Evolutionary conservation across 768 basidiomycete genomes (phyloP).

Genomic region (Tephrocybe sp.): DNA sequence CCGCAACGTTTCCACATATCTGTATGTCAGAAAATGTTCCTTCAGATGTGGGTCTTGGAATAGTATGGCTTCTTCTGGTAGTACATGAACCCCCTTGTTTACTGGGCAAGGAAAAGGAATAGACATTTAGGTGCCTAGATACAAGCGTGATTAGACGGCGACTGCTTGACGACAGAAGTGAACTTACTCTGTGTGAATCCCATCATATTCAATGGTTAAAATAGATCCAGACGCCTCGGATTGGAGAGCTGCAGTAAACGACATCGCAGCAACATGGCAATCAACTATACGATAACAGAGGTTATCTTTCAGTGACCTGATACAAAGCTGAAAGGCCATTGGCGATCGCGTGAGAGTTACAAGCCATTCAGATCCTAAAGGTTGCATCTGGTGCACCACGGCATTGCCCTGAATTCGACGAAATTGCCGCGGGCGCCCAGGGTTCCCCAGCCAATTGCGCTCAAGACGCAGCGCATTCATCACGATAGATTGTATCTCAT

Average conservation of each 20-base stretch:
- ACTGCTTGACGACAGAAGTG: background rate
- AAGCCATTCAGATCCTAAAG: constrained; percentile 49
- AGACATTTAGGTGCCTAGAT: constrained; percentile 17
- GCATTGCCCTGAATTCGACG: constrained; percentile 34
- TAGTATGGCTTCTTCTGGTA: constrained; percentile 10
- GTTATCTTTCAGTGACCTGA: constrained; percentile 40
- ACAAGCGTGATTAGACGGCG: background rate
- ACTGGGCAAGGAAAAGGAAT: constrained; percentile 19
- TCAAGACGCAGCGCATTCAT: constrained; percentile 48
- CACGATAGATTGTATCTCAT: constrained; percentile 37
- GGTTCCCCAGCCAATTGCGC: constrained; percentile 42
- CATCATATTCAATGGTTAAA: constrained; percentile 11
- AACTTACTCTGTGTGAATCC: constrained; percentile 12
- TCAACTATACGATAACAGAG: constrained; percentile 26
- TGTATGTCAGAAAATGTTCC: constrained; percentile 24
- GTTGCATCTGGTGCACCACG: constrained; percentile 42
- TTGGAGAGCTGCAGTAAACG: constrained; percentile 31
- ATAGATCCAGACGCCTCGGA: constrained; percentile 9
- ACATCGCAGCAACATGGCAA: constrained; percentile 24
- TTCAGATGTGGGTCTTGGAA: constrained; percentile 12
- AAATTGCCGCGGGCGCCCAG: constrained; percentile 31
- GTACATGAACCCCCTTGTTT: constrained; percentile 8
- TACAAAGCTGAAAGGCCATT: constrained; percentile 32
- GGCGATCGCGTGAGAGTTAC: constrained; percentile 35
- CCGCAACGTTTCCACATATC: constrained; percentile 23